Evolutionary conservation across 495 filamentous ascomycete species (phyloP).

Genomic region (Haplographium delicatum): DNA sequence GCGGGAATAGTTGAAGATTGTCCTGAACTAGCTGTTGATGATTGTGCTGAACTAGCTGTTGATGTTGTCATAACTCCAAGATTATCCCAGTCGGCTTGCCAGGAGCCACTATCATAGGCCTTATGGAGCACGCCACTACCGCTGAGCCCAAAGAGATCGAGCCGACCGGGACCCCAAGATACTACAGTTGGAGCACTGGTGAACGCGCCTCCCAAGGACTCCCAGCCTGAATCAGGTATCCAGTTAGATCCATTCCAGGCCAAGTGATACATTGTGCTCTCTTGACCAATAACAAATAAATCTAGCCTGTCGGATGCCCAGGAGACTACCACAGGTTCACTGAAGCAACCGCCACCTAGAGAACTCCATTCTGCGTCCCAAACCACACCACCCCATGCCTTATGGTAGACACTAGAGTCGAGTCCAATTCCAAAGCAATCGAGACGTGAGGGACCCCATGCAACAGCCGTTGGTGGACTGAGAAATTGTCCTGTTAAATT

Average conservation of each 20-base stretch:
- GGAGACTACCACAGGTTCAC: background rate
- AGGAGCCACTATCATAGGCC: background rate
- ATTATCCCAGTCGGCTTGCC: too few species aligned
- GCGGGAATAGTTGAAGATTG: too few species aligned
- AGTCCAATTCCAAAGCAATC: background rate
- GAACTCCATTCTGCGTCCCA: background rate
- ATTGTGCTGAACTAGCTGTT: too few species aligned
- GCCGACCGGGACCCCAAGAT: slow-evolving; percentile 17
- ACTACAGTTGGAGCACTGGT: slow-evolving; percentile 10
- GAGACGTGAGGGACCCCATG: background rate
- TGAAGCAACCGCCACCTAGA: background rate
- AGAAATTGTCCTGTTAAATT: too few species aligned
- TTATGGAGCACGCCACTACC: slow-evolving; percentile 27
- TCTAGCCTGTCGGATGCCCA: background rate
- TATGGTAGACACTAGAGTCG: background rate
- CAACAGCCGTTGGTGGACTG: background rate
- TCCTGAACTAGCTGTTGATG: too few species aligned
- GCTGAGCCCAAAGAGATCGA: slow-evolving; percentile 27
- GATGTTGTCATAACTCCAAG: too few species aligned
- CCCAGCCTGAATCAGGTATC: background rate
- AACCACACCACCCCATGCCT: background rate
- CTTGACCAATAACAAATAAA: slow-evolving; percentile 1
- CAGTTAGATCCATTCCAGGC: background rate
- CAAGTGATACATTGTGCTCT: slow-evolving; percentile 1
- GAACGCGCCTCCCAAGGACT: background rate